Conservation (phyloP, 768 basidiomycete genomes). For the Tulasnella sp. region DNA sequence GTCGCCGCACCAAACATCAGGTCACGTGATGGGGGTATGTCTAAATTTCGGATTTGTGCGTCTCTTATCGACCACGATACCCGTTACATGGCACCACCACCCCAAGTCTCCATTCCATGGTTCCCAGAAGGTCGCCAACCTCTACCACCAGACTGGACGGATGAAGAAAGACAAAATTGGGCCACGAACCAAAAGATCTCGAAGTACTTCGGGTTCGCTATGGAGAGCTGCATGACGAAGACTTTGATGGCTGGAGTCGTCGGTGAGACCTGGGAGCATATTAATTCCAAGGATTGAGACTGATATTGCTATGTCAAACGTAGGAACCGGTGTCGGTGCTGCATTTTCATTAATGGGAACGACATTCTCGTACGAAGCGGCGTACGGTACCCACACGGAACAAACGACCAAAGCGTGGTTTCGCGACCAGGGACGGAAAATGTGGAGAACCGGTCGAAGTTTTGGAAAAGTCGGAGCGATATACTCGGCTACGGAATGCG, state of each 20-base stretch:
- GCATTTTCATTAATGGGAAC: slow-evolving; percentile 96
- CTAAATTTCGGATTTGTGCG: not conserved
- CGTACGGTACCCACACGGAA: slow-evolving; percentile 42
- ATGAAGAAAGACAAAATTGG: slow-evolving; percentile 60
- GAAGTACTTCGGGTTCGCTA: slow-evolving; percentile 51
- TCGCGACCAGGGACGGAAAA: slow-evolving; percentile 87
- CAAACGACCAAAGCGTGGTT: slow-evolving; percentile 80
- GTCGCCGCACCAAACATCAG: not conserved
- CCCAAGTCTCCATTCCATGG: slow-evolving; percentile 44
- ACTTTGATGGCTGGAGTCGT: slow-evolving; percentile 67
- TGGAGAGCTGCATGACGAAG: slow-evolving; percentile 83
- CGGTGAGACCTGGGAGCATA: slow-evolving; percentile 41
- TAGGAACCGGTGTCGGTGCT: slow-evolving; percentile 57
- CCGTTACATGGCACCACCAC: slow-evolving; percentile 16
- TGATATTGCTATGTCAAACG: not conserved
- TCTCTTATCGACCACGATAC: not conserved
- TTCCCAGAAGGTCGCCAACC: slow-evolving; percentile 82
- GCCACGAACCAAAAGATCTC: slow-evolving; percentile 70
- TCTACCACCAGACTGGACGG: slow-evolving; percentile 69
- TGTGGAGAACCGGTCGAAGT: slow-evolving; percentile 82
- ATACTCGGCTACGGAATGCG: slow-evolving; percentile 92
- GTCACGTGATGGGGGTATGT: not conserved
- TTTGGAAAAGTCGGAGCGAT: slow-evolving; percentile 91
- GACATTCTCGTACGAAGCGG: slow-evolving; percentile 89
- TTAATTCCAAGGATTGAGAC: not conserved